phyloP scores from a whole-genome alignment of 257 asterid genomes.

The Paulownia fortunei region DNA sequence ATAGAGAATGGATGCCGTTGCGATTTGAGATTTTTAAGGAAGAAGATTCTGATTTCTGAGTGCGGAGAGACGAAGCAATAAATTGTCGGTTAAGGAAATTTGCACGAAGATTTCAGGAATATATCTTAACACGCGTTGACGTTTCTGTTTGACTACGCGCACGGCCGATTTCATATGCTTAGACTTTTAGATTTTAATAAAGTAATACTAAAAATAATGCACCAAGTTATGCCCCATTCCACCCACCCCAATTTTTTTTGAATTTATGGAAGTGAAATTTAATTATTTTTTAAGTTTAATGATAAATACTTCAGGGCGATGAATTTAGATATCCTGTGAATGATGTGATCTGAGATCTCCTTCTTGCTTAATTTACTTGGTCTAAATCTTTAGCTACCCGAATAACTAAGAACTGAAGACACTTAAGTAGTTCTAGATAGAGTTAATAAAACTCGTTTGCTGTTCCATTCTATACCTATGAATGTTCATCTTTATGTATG shows the following conservation, averaged over 20 bases:
- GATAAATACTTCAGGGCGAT: no score
- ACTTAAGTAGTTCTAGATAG: neutral
- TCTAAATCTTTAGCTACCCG: neutral
- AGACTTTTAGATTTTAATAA: no score
- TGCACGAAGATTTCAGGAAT: neutral
- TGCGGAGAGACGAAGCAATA: neutral
- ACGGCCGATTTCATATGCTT: neutral
- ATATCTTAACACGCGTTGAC: constrained; percentile 27
- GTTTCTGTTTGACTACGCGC: neutral
- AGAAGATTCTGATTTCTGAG: neutral
- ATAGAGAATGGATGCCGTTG: neutral
- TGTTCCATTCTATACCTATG: neutral
- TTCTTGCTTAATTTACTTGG: neutral
- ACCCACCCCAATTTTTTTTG: no score
- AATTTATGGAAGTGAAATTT: no score
- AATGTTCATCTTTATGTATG: neutral
- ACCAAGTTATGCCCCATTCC: no score
- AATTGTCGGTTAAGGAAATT: neutral
- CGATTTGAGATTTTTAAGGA: neutral
- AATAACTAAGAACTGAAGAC: neutral
- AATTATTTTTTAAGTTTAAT: no score
- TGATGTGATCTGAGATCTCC: neutral
- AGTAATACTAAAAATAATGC: no score
- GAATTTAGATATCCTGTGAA: neutral
- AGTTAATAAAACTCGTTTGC: neutral